Percentiles rank a stretch among this genome's conserved stretches.
Conservation (phyloP, 2,329 filamentous ascomycete species). For the Stemphylium vesicarium region DNA sequence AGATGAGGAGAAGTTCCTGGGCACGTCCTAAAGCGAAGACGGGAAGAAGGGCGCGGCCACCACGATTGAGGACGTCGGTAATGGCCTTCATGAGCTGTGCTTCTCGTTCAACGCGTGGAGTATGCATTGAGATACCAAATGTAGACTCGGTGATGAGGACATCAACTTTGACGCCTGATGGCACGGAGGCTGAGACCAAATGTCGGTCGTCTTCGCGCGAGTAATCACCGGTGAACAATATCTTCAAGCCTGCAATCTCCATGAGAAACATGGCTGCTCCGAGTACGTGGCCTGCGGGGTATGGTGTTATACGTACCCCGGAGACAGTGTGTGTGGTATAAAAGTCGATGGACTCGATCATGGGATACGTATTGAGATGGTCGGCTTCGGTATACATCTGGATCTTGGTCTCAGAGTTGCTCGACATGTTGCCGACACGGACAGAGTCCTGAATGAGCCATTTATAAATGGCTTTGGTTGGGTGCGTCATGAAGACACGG, state of each 20-base stretch:
- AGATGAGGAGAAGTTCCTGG: slow-evolving; percentile 89
- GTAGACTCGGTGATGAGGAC: slow-evolving; percentile 97
- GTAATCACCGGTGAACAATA: slow-evolving; percentile 98
- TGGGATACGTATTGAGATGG: slow-evolving; percentile 88
- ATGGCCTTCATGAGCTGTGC: slow-evolving; percentile 95
- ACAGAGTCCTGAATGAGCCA: slow-evolving; percentile 99
- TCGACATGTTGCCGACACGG: slow-evolving; percentile 76
- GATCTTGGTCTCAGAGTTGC: slow-evolving; percentile 66
- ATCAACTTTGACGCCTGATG: slow-evolving; percentile 87
- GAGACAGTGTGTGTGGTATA: slow-evolving; percentile 97
- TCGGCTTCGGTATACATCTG: slow-evolving; percentile 93
- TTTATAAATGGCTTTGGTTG: slow-evolving; percentile 99
- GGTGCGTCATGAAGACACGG: slow-evolving; percentile 98
- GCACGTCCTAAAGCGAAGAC: slow-evolving; percentile 94
- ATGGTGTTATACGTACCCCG: slow-evolving; percentile 94
- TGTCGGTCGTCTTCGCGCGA: slow-evolving; percentile 94
- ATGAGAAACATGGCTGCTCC: slow-evolving; percentile 98
- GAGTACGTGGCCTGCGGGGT: slow-evolving; percentile 96
- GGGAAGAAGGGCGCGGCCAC: slow-evolving; percentile 90
- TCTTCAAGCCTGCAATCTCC: slow-evolving; percentile 94
- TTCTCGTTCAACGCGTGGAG: slow-evolving; percentile 88
- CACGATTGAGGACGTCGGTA: slow-evolving; percentile 86
- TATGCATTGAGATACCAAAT: slow-evolving; percentile 93
- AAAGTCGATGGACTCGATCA: slow-evolving; percentile 97
- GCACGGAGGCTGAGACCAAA: slow-evolving; percentile 90